Evolutionary conservation across 1,284 basidiomycete genomes (phyloP).

Genomic region (Ceratobasidium sp.): DNA sequence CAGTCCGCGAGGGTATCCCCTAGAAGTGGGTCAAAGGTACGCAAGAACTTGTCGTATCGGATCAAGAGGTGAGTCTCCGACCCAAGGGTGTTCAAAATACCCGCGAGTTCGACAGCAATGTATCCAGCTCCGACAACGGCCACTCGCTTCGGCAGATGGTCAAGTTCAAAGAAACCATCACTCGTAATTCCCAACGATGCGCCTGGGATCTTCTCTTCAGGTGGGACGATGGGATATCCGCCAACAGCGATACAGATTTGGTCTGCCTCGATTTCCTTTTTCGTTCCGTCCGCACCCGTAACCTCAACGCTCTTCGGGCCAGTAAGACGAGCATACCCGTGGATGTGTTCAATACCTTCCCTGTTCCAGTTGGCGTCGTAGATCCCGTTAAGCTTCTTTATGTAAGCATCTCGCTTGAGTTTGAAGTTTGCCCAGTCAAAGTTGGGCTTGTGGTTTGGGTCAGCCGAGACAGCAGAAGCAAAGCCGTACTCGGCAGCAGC

Average conservation of each 20-base stretch:
- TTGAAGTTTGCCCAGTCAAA: constrained; percentile 95
- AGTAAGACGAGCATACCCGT: constrained; percentile 81
- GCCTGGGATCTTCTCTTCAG: constrained; percentile 86
- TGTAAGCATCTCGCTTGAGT: constrained; percentile 95
- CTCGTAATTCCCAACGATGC: constrained; percentile 91
- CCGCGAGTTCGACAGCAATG: constrained; percentile 95
- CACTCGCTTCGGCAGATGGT: constrained; percentile 91
- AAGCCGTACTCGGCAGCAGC: constrained; percentile 84
- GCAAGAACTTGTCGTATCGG: constrained; percentile 88
- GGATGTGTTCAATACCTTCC: constrained; percentile 91
- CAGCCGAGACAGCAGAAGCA: constrained; percentile 58
- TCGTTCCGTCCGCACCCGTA: constrained; percentile 70
- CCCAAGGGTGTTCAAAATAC: constrained; percentile 88
- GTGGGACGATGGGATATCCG: constrained; percentile 85
- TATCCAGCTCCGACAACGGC: constrained; percentile 97
- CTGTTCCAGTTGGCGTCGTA: constrained; percentile 91
- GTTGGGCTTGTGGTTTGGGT: constrained; percentile 66
- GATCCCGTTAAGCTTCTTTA: constrained; percentile 89
- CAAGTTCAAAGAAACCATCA: constrained; percentile 96
- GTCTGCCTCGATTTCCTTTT: constrained; percentile 78
- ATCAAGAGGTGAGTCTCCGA: constrained; percentile 94
- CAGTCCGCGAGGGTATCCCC: constrained; percentile 91
- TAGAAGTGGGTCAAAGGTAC: constrained; percentile 92
- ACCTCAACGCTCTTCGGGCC: constrained; percentile 77
- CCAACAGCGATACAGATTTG: constrained; percentile 89